Evolutionary conservation across 2,329 filamentous ascomycete species (phyloP).

Genomic region (Hypoxylon sp.): DNA sequence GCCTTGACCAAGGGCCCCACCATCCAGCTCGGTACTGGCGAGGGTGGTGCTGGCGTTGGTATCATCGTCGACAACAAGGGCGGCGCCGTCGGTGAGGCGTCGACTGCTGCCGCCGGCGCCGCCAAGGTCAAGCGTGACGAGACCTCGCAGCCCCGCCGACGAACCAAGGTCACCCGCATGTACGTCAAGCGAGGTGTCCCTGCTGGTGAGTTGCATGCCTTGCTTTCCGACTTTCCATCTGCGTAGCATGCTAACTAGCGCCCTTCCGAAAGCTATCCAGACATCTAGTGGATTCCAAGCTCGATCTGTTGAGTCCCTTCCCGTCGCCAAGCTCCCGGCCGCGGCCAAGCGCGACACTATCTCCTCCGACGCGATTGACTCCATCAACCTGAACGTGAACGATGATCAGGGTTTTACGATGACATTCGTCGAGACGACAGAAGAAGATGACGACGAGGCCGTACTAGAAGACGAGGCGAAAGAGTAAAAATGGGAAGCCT

Average conservation of each 20-base stretch:
- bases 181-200: constrained; percentile 59
- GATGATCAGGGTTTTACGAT: constrained; percentile 59
- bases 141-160: constrained; percentile 50
- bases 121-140: constrained; percentile 44
- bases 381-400: constrained; percentile 60
- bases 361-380: constrained; percentile 52
- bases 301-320: constrained; percentile 43
- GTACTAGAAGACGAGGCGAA: constrained; percentile 44
- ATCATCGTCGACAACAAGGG: constrained; percentile 55
- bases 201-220: constrained; percentile 53
- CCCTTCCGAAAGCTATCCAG: constrained; percentile 46
- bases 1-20: constrained; percentile 55
- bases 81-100: constrained; percentile 41
- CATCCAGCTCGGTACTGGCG: constrained; percentile 56
- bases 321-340: constrained; percentile 38
- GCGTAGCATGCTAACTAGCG: constrained; percentile 40
- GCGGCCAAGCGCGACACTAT: constrained; percentile 44
- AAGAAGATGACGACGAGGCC: constrained; percentile 43
- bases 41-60: constrained; percentile 55
- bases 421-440: constrained; percentile 60
- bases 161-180: constrained; percentile 61
- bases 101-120: constrained; percentile 25
- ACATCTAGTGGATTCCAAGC: constrained; percentile 44
- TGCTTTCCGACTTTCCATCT: background rate
- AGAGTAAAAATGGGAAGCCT: constrained; percentile 26